Evolutionary conservation across 495 filamentous ascomycete genomes (phyloP), one percentile per base, ranked within the genome.

Genomic region (Hypoxylon lenormandii): DNA sequence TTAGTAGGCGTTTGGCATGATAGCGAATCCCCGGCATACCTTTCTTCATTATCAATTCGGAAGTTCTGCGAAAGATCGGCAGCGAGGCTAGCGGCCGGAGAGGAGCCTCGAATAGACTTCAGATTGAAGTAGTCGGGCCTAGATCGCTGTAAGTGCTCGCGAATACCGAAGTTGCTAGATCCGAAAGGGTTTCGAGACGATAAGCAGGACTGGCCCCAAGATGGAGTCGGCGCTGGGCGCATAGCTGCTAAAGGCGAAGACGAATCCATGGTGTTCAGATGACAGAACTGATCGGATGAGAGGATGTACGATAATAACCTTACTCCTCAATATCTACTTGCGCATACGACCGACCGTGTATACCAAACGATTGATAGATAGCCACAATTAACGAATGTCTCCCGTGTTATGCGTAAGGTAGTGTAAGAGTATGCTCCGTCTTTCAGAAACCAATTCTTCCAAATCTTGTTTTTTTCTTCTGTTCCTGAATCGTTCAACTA

Each of bases 11-110:
- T 54, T 33, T 33, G 8, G 13, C 8, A 40, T 64, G 45, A 72
- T 58, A 28, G 66, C 10, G 8, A n/a, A 48, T 57, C 64, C 70
- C 60, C 23, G 64, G 82, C 78, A 77, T 75, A 97, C 94, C 92
- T 96, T 68, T 89, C 89, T 75, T 97, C 93, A 59, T 82, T 87
- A 67, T 85, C 80, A 73, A 97, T 89, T 69, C 93, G 93, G 72
- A 98, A 97, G 82, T 97, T 98, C 76, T 96, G 93, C 45, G 93
- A 97, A 70, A 97, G 84, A 78, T 98, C 95, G 45, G 93, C 93
- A 18, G 93, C 94, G 64, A 98, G 80, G 72, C 91, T 95, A 2
- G 92, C 88, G 28, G 92, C 91, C 7, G 95, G 95, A 38, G 95
- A 98, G 6, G 95, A 96, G 22, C 92, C 92, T 53, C 88, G 88